Percentiles rank a stretch among this genome's conserved stretches.
Evolutionary conservation across 306 rosid genomes (phyloP).

Genomic region (Gastrolobium villosum): DNA sequence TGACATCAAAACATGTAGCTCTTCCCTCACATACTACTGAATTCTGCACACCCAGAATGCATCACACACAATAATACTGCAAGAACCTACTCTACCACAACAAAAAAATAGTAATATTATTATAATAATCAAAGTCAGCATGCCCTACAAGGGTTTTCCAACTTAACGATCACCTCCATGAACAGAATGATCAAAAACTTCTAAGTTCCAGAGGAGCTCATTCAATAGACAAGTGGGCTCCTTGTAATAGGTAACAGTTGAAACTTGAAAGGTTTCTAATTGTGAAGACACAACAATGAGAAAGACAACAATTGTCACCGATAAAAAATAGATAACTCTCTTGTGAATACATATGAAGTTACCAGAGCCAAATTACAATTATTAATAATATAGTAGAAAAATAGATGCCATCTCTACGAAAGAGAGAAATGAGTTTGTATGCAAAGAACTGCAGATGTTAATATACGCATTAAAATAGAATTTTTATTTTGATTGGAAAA

Average conservation of each 20-base stretch:
- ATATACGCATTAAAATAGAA: not conserved
- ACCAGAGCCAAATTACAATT: slow-evolving; percentile 12
- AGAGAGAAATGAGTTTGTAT: not conserved
- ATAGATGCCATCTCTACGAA: not conserved
- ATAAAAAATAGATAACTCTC: not conserved
- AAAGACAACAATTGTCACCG: not conserved
- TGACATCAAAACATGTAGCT: slow-evolving; percentile 1
- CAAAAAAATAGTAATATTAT: not conserved
- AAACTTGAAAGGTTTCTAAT: slow-evolving; percentile 20
- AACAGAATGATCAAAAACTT: slow-evolving; percentile 24
- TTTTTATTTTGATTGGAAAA: slow-evolving; percentile 5
- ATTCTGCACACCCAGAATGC: not conserved
- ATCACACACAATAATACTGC: not conserved
- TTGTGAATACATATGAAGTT: not conserved
- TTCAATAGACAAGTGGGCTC: slow-evolving; percentile 9
- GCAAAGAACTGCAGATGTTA: not conserved
- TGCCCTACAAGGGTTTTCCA: slow-evolving; percentile 9
- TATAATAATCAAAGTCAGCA: not conserved
- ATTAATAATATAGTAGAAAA: not conserved
- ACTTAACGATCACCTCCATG: not conserved
- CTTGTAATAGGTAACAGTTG: not conserved
- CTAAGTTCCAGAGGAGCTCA: not conserved
- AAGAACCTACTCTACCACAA: slow-evolving; percentile 1
- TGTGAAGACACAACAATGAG: not conserved
- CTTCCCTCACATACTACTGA: not conserved